Evolutionary conservation across 352 stramenopile genomes (phyloP).

Genomic region (Pythium monospermum): DNA sequence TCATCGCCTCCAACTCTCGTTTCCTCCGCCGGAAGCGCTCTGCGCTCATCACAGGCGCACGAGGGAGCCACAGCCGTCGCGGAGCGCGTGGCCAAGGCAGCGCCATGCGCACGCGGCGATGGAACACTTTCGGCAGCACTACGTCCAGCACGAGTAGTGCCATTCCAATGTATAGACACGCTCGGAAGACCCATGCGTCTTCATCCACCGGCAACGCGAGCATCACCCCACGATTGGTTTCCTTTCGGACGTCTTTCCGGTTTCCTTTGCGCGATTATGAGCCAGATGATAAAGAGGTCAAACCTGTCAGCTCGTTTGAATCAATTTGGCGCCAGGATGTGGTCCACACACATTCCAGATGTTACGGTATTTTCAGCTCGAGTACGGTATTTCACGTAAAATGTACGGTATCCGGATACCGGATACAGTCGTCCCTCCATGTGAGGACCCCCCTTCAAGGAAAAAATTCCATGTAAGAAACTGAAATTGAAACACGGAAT

Average conservation of each 20-base stretch:
- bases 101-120: constrained; percentile 45
- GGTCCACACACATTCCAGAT: not conserved
- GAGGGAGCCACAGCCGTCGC: constrained; percentile 11
- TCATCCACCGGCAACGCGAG: constrained; percentile 48
- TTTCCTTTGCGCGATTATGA: not conserved
- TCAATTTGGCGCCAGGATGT: constrained; percentile 9
- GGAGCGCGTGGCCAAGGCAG: constrained; percentile 24
- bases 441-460: no score
- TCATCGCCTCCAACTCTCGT: constrained; percentile 29
- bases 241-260: not conserved
- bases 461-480: no score
- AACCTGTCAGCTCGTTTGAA: not conserved
- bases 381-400: no score
- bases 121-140: constrained; percentile 43
- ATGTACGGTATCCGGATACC: no score
- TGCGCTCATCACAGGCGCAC: constrained; percentile 23
- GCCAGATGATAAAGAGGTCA: not conserved
- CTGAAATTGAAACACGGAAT: no score
- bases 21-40: constrained; percentile 40
- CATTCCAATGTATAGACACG: constrained; percentile 53
- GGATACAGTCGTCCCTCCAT: no score
- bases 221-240: constrained; percentile 7
- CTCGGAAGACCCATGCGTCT: constrained; percentile 41
- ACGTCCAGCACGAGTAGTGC: constrained; percentile 48
- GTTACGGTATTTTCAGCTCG: no score